These are phyloP conservation scores for Sporothrix protearum DNA, from an alignment of 2,329 filamentous ascomycete genomes.

Conservation along the genomic window DNA sequence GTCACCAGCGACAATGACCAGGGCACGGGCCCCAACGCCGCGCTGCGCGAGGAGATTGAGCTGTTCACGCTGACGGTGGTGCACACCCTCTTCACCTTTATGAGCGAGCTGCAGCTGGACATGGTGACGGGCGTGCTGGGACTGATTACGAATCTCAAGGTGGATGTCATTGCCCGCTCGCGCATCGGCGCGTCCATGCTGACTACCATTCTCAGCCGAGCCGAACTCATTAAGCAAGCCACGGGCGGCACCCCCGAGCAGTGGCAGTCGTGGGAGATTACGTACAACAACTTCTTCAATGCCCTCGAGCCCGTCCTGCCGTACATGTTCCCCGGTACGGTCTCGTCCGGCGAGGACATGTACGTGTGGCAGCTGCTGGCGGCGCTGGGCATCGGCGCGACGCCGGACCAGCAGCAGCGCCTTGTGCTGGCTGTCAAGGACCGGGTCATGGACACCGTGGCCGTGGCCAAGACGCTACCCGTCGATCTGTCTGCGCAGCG, in stretches of 20 bases:
- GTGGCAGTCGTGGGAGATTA: conserved; percentile 76
- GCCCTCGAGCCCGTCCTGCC: conserved; percentile 77
- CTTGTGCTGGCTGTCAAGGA: conserved; percentile 96
- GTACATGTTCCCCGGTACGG: conserved; percentile 85
- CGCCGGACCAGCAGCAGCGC: conserved; percentile 89
- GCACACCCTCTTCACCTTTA: conserved; percentile 82
- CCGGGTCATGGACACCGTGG: conserved; percentile 91
- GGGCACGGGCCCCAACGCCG: conserved; percentile 58
- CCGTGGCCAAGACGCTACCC: conserved; percentile 82
- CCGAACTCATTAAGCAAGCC: conserved; percentile 86
- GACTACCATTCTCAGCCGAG: conserved; percentile 90
- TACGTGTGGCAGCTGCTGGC: conserved; percentile 98
- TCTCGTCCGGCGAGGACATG: conserved; percentile 85
- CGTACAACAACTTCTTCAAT: conserved; percentile 86
- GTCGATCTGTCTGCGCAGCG: conserved; percentile 79
- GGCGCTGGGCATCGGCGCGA: conserved; percentile 88
- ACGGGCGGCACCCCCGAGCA: conserved; percentile 66
- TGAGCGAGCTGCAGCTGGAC: conserved; percentile 84
- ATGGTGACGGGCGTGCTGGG: conserved; percentile 89
- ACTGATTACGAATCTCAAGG: conserved; percentile 76
- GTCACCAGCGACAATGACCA: conserved; percentile 54
- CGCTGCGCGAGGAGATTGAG: conserved; percentile 86
- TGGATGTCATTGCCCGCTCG: conserved; percentile 79
- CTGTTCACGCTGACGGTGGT: conserved; percentile 85
- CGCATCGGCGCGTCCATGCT: conserved; percentile 85